Evolutionary conservation across 495 filamentous ascomycete species (phyloP), one percentile per base, ranked within the genome.

Genomic region (Aspergillus haitiensis): DNA sequence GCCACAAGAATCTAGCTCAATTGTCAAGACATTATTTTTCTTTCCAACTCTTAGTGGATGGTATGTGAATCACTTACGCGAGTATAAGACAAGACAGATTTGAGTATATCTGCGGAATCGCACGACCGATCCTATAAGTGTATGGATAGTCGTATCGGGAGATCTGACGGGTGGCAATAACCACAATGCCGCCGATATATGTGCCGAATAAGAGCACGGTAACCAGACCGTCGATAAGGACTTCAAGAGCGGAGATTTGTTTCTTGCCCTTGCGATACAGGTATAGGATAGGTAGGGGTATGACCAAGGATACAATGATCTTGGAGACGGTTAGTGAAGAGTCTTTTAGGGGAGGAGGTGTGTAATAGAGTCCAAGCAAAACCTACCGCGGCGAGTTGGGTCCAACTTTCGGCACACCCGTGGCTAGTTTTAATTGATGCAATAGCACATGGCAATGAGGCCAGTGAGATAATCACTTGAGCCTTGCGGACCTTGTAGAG

Each of bases 181-280:
- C 15, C 15, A 18, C 44, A 9, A 47, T 47, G n/a, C 44, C 44
- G 7, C 44, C 44, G 44, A 47, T 47, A 21, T 47, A 47, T 47
- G 44, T 47, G 9, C 44, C 44, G 44, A 47, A 5, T 47, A 47
- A 6, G 13, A 47, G 27, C 2, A 16, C 5, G 16, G n/a, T 21
- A 1, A 47, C 13, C 15, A 47, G 44, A 18, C 13, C 44, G 44
- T 47, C 44, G 5, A 47, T 47, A 7, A 16, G 9, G 6, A 21
- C 6, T 15, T 47, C 44, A 1, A 21, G 44, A 2, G n/a, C 44
- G 3, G 3, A 21, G 44, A 8, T 47, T 9, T 47, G 44, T n/a
- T 21, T 47, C n/a, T 47, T 8, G n/a, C 13, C 9, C n/a, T 8
- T 18, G n/a, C 44, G n/a, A 7, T 47, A 47, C 21, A 6, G 5